These are phyloP conservation scores for Pythium phragmitis DNA, from an alignment of 352 stramenopile genomes.

Conservation along the genomic window DNA sequence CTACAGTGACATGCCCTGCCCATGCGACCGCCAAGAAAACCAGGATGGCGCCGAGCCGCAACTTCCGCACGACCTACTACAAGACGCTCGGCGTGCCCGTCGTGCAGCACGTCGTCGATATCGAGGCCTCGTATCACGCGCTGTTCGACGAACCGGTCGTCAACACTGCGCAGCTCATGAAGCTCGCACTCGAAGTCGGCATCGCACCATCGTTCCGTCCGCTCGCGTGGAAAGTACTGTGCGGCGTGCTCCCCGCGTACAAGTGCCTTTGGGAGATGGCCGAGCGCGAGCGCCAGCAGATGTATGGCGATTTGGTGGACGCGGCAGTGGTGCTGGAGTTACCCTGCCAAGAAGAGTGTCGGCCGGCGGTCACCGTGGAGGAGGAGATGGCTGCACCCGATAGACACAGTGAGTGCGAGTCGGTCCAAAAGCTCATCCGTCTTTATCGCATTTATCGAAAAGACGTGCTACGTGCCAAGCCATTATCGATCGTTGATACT, in stretches of 20 bases:
- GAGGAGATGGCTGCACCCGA: background rate
- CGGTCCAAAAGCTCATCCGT: slow-evolving; percentile 7
- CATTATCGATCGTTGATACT: slow-evolving; percentile 1
- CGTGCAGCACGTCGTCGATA: slow-evolving; percentile 79
- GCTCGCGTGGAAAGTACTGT: slow-evolving; percentile 60
- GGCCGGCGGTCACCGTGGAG: background rate
- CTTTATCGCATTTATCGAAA: slow-evolving; percentile 24
- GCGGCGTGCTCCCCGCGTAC: slow-evolving; percentile 53
- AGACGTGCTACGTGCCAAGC: slow-evolving; percentile 14
- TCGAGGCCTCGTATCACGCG: slow-evolving; percentile 71
- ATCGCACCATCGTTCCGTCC: slow-evolving; percentile 53
- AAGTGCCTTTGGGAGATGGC: slow-evolving; percentile 64
- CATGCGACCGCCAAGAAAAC: background rate
- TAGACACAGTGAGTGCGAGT: background rate
- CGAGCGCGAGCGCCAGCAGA: slow-evolving; percentile 42
- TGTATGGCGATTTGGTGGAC: slow-evolving; percentile 66
- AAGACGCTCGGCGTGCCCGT: slow-evolving; percentile 86
- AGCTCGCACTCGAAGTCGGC: slow-evolving; percentile 74
- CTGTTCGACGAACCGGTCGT: slow-evolving; percentile 55
- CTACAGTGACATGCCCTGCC: slow-evolving; percentile 5
- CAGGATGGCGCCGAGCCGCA: slow-evolving; percentile 63
- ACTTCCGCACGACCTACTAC: slow-evolving; percentile 88
- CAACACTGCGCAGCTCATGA: slow-evolving; percentile 67
- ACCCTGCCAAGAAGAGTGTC: slow-evolving; percentile 4
- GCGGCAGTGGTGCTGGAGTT: slow-evolving; percentile 50